Evolutionary conservation across 345 rosid genomes (phyloP), one percentile per base, ranked within the genome.

Genomic region (Jatropha curcas): DNA sequence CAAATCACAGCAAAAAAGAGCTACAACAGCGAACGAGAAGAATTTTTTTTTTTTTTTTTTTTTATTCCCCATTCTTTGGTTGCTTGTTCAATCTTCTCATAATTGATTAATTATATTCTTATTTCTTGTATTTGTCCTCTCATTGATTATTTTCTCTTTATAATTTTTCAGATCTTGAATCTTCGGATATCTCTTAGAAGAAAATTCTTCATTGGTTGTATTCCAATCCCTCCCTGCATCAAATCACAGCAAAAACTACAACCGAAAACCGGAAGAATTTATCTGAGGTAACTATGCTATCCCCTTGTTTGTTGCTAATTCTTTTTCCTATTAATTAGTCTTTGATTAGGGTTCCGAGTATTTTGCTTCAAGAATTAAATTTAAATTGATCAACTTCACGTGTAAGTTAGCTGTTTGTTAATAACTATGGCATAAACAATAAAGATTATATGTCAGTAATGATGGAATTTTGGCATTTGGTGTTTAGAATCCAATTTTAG

Each of bases 171-270:
- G 33, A 31, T 48, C 4, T n/a, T 3, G 22, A 31, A 46, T 56
- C 61, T 17, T 43, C 17, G 34, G 41, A 30, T 25, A 51, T 63
- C 63, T 43, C 60, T 25, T 46, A 7, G 46, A 39, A 60, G 33
- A 19, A n/a, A n/a, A 61, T 7, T 24, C 19, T 64, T 59, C 31
- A 41, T 67, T 59, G 59, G 61, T 55, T 76, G 19, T 58, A 68
- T 27, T 66, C 24, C 25, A 57, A 8, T 41, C 53, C 33, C 12
- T 57, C 35, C 60, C 55, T 61, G 31, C 62, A 34, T 65, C 51
- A 52, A 53, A 66, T 46, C 45, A 20, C 12, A 17, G 8, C 46
- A 4, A 39, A 59, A 20, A 20, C 27, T 43, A 7, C 33, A 30
- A 60, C 0, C 53, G 7, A 39, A 11, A 34, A 14, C n/a, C 10